Base-by-base conservation (phyloP, 2,329 filamentous ascomycete genomes). In the Phaeosphaeria sp. region DNA sequence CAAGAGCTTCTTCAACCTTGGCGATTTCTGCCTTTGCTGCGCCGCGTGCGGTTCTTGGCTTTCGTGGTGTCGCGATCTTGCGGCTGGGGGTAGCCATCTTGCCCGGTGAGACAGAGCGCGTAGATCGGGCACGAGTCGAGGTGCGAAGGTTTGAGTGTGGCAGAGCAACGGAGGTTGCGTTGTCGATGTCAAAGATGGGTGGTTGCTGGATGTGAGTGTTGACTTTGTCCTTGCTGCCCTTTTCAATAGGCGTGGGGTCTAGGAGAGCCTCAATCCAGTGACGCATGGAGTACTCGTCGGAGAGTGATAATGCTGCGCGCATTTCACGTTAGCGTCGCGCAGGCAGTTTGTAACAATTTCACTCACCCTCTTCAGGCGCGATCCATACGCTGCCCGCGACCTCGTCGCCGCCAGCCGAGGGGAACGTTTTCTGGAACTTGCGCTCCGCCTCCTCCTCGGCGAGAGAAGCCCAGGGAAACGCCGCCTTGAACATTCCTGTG, bases 311-410 rank as follows among this genome's bases (percentile, higher is more conserved):
- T 36, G 95, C 95, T 87, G 87, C 60, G 48, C n/a, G 44, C 8
- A 57, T 24, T 47, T 56, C 69, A 46, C 67, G 56, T 73, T 47
- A 74, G 66, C 51, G 43, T 21, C 20, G 21, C 46, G 47, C 50
- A 36, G 40, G 43, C n/a, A 36, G 22, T 6, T 27, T n/a, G n/a
- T 11, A 6, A 43, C 46, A 43, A 33, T 44, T 48, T 42, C 27
- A 72, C 72, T 57, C 81, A 90, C 87, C 87, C 74, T 86, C 81
- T 64, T 89, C 84, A 6, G 94, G 93, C 47, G 92, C 88, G 50
- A 98, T 93, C 95, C 95, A 99, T 51, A 99, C 88, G 77, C 97
- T 99, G 46, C 95, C 95, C 24, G 95, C 95, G 27, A 95, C 93
- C 82, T 98, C 95, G 74, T 98, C 93, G 55, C 85, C 84, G 68